Evolutionary conservation across 2,329 filamentous ascomycete species (phyloP).

Genomic region (Clonostachys chloroleuca): DNA sequence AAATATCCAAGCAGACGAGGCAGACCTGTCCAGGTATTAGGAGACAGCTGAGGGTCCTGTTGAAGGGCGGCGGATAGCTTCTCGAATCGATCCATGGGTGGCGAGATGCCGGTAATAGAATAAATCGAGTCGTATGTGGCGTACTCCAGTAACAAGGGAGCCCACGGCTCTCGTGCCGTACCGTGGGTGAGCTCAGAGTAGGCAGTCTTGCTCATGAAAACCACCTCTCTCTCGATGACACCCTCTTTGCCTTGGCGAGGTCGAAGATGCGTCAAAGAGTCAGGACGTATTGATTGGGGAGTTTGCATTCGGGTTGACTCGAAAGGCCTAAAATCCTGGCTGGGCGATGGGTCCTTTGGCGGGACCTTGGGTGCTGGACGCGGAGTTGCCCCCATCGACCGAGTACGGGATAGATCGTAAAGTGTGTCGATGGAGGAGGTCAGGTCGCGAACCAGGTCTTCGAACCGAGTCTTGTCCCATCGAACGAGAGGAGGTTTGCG

Average conservation of each 20-base stretch:
- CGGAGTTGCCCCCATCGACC: slow-evolving; percentile 38
- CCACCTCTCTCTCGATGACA: slow-evolving; percentile 40
- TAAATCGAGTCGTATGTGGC: slow-evolving; percentile 60
- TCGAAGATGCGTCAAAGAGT: slow-evolving; percentile 42
- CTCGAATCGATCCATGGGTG: slow-evolving; percentile 61
- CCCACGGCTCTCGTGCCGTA: slow-evolving; percentile 37
- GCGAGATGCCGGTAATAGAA: slow-evolving; percentile 57
- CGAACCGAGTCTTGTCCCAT: slow-evolving; percentile 70
- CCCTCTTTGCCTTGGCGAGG: background rate
- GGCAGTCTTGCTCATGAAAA: slow-evolving; percentile 43
- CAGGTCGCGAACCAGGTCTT: slow-evolving; percentile 69
- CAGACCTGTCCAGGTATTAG: slow-evolving; percentile 55
- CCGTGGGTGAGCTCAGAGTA: slow-evolving; percentile 42
- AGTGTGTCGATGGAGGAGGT: slow-evolving; percentile 76
- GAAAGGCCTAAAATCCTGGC: slow-evolving; percentile 45
- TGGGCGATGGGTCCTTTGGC: slow-evolving; percentile 25
- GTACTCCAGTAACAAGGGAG: slow-evolving; percentile 67
- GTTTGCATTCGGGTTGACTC: slow-evolving; percentile 58
- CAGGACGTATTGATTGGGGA: slow-evolving; percentile 54
- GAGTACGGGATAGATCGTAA: slow-evolving; percentile 69
- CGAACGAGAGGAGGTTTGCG: slow-evolving; percentile 52
- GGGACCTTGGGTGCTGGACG: slow-evolving; percentile 19
- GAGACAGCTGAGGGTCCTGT: slow-evolving; percentile 44
- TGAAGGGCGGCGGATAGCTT: slow-evolving; percentile 56
- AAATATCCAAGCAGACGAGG: slow-evolving; percentile 65